Evolutionary conservation across 2,329 filamentous ascomycete species (phyloP), one percentile per base, ranked within the genome.

Genomic region (Ascochyta fabae): DNA sequence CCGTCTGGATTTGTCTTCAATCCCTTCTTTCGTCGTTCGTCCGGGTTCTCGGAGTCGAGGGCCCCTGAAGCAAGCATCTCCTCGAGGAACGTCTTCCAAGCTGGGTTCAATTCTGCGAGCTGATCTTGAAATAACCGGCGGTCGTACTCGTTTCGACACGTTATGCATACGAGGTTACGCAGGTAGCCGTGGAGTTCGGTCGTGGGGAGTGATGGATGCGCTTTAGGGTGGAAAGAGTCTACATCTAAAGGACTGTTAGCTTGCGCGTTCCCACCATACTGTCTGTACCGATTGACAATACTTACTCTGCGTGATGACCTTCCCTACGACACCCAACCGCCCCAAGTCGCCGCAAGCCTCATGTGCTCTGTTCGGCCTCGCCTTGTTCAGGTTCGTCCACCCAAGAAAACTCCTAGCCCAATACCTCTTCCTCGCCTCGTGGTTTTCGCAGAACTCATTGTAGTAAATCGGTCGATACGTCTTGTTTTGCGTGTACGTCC

Each of bases 391-490:
- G 40, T 86, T 92, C 4, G 91, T 88, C 93, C 93, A 98, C 34
- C 95, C 95, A 19, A 99, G 79, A 75, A 96, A 99, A 71, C 91
- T 96, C 44, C 95, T 81, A 0, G 95, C 94, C 95, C 95, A 99
- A 74, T 99, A 99, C 58, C 95, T 82, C 76, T 97, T 95, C 62
- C 95, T 83, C 12, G 90, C 87, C 73, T 93, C 91, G 76, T 98
- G 94, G 61, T 81, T 90, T 42, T 83, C 79, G 39, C 92, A 77
- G 70, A 98, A 99, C 74, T 99, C 95, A 74, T 92, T 87, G 75
- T 90, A 93, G 79, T 96, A 99, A 63, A 96, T 96, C 29, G 94
- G 95, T 2, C 90, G 86, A 72, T 96, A 97, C 13, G 86, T 86
- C 78, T 90, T 92, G 79, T 98, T 98, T 69, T 95, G 83, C 39